Conservation (phyloP, 805 yeast genomes). For the Groenewaldozyma tartarivorans region DNA sequence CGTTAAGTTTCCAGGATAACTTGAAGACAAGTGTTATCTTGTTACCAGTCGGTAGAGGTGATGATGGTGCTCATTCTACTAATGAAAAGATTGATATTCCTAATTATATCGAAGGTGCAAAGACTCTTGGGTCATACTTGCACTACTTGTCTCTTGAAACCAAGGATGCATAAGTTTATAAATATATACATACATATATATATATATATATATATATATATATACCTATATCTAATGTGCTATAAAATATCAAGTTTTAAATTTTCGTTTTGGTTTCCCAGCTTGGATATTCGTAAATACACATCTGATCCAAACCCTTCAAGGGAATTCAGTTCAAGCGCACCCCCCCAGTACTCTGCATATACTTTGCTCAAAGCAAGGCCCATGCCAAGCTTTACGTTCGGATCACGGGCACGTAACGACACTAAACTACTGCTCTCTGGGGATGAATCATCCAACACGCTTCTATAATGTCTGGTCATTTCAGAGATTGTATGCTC, state of each 20-base stretch:
- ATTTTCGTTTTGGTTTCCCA: slow-evolving; percentile 58
- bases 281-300: slow-evolving; percentile 63
- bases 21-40: slow-evolving; percentile 78
- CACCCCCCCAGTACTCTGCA: slow-evolving; percentile 96
- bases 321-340: slow-evolving; percentile 66
- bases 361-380: slow-evolving; percentile 88
- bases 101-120: slow-evolving; percentile 88
- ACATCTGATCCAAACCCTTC: slow-evolving; percentile 94
- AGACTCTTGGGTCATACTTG: slow-evolving; percentile 86
- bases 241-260: slow-evolving; percentile 66
- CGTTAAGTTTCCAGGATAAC: slow-evolving; percentile 83
- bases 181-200: neutral
- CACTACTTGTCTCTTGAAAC: slow-evolving; percentile 61
- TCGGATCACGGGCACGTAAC: slow-evolving; percentile 63
- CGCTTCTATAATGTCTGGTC: neutral
- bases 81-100: slow-evolving; percentile 86
- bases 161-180: slow-evolving; percentile 20
- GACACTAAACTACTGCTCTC: slow-evolving; percentile 45
- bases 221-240: neutral
- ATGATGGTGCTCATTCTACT: slow-evolving; percentile 98
- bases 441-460: slow-evolving; percentile 19
- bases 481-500: slow-evolving; percentile 5
- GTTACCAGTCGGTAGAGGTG: slow-evolving; percentile 97
- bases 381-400: slow-evolving; percentile 75
- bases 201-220: neutral